These are phyloP conservation scores for Metschnikowia gelsemii DNA, from an alignment of 805 yeast genomes.

Conservation along the genomic window DNA sequence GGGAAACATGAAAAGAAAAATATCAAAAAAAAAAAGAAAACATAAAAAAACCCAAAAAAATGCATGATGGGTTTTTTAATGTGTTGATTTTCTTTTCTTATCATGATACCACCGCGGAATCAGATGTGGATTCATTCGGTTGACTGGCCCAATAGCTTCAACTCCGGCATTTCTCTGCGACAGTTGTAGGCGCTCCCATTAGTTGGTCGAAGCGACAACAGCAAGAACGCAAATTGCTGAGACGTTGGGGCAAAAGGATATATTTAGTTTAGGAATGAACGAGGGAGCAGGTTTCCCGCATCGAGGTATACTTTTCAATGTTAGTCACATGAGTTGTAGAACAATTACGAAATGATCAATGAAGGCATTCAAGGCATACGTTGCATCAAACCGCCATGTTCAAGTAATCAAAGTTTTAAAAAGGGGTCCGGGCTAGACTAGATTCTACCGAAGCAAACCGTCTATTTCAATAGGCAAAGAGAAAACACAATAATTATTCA, in stretches of 20 bases:
- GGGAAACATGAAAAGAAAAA: conserved; percentile 19
- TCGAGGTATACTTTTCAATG: not conserved
- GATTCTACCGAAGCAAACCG: too few relatives aligned
- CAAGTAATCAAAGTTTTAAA: too few relatives aligned
- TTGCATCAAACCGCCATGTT: too few relatives aligned
- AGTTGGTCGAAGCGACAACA: conserved; percentile 16
- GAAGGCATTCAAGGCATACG: not conserved
- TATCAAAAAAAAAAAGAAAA: conserved; percentile 7
- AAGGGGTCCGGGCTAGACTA: too few relatives aligned
- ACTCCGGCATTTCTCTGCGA: conserved; percentile 1
- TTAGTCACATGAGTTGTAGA: too few relatives aligned
- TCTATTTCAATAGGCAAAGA: too few relatives aligned
- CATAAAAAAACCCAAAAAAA: conserved; percentile 11
- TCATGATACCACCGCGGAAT: conserved; percentile 4
- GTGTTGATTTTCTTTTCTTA: not conserved
- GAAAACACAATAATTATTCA: too few relatives aligned
- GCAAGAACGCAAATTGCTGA: conserved; percentile 2
- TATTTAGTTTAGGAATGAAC: conserved; percentile 6
- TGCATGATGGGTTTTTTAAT: conserved; percentile 6
- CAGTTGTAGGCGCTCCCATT: conserved; percentile 15
- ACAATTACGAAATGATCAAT: not conserved
- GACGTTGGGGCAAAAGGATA: not conserved
- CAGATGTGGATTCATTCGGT: not conserved
- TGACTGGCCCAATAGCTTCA: not conserved
- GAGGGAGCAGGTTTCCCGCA: conserved; percentile 3